Evolutionary conservation across 768 basidiomycete species (phyloP), one percentile per base, ranked within the genome.

Genomic region (Omphalotus guepiniiformis): DNA sequence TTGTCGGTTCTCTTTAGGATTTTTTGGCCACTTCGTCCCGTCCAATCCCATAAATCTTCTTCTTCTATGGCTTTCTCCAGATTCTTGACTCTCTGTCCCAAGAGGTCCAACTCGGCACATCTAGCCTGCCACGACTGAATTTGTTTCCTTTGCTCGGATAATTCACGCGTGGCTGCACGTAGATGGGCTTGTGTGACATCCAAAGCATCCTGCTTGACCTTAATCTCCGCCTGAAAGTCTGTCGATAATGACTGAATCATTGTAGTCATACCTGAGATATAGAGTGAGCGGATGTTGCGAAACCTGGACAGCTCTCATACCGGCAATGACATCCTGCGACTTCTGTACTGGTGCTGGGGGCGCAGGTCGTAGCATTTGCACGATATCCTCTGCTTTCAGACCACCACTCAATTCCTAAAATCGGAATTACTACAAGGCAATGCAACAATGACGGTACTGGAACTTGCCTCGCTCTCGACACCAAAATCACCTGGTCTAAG

Each of bases 401-500:
- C 80, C 83, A 39, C 81, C 79, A 44, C 73, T 84, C 21, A 89
- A 62, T 52, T 88, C 88, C 87, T 88, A 39, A 19, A 30, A 3
- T 5, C 15, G 42, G 21, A 45, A 3, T 25, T 8, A 37, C 8
- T 11, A 46, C 11, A 32, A 21, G 32, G 8, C 28, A 23, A 15
- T 34, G 18, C 25, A 18, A 15, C 18, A 25, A 26, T 23, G 15
- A 13, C 22, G n/a, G n/a, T 19, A 46, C 6, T 19, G 7, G 23
- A 12, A 63, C 80, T 52, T 56, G 89, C 94, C 72, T 94, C 91
- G 9, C 83, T 83, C 61, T 94, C 92, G 3, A 98, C 81, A 15
- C 96, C 96, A 60, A 94, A 99, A 63, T 99, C 96, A 6, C 85
- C 91, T 2, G 96, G 89, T 43, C 90, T 77, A 58, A 99, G 67